phyloP scores from a whole-genome alignment of 1,284 basidiomycete species.

The Exobasidium rhododendri region DNA sequence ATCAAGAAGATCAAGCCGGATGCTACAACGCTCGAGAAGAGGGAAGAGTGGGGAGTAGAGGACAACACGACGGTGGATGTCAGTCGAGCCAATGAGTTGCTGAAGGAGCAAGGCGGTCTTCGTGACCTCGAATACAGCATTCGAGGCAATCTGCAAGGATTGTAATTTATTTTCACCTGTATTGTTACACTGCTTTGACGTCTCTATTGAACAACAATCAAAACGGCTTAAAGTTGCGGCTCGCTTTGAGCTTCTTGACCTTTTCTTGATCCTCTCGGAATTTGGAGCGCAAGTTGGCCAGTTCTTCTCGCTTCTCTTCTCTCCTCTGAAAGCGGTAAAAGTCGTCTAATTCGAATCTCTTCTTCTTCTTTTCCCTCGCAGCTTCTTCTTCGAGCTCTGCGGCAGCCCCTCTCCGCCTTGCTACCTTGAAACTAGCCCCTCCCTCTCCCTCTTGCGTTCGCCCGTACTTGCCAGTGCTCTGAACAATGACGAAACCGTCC shows the following conservation, averaged over 20 bases:
- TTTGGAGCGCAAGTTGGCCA: conserved; percentile 43
- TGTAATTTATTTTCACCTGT: neutral
- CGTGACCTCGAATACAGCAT: neutral
- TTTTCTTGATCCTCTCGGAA: conserved; percentile 49
- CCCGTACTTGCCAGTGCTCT: conserved; percentile 46
- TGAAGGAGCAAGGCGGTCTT: neutral
- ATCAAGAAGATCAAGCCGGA: neutral
- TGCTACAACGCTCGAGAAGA: neutral
- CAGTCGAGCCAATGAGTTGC: neutral
- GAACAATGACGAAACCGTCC: conserved; percentile 53
- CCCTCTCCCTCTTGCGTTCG: conserved; percentile 25
- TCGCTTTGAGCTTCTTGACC: conserved; percentile 44
- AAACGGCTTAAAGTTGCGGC: conserved; percentile 46
- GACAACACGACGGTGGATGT: neutral
- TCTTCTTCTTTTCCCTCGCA: conserved; percentile 30
- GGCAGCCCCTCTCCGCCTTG: neutral
- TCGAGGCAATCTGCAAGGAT: neutral
- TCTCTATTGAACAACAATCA: neutral
- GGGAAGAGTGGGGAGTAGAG: neutral
- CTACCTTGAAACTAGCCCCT: conserved; percentile 14
- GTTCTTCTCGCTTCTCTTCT: conserved; percentile 48
- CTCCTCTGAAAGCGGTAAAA: conserved; percentile 52
- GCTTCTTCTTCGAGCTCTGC: conserved; percentile 5
- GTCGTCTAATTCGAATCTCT: conserved; percentile 37
- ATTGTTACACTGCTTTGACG: neutral